Evolutionary conservation across 2,329 filamentous ascomycete species (phyloP), one percentile per base, ranked within the genome.

Genomic region (Calcarisporium arbuscula): DNA sequence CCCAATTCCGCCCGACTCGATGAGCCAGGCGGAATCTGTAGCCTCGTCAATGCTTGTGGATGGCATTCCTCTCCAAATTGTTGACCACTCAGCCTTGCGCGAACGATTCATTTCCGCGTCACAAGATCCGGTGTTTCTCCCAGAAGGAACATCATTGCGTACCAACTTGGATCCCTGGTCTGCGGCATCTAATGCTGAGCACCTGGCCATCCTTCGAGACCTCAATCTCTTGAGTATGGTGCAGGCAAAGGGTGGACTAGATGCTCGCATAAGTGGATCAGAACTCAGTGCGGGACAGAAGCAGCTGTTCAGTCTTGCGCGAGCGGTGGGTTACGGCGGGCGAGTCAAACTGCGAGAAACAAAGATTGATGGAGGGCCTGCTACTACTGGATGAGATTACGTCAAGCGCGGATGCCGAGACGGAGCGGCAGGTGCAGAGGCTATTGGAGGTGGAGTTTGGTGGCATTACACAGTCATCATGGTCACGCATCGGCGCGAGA

Each of bases 271-370:
- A 35, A 57, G 60, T n/a, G 52, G 62, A 2, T 59, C 68, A 7
- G 56, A 60, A 32, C 56, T 77, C 5, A 70, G 65, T 8, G 64
- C 68, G 30, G 79, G 79, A 0, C 77, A 82, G 50, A 66, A 67
- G 38, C 78, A 82, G 49, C 62, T 82, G 1, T 77, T 82, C 45
- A 75, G 68, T 45, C 62, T 82, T 4, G 77, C 70, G 3, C 57
- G 77, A 3, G 77, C 74, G 0, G 58, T 80, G 17, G 50, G n/a
- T n/a, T n/a, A 81, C n/a, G 56, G 67, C 5, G 42, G 51, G 7
- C 31, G 42, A 8, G 26, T 40, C 15, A 29, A 37, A 16, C 14
- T 25, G 23, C 20, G 9, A 20, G 25, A 30, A 4, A 17, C 19
- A 3, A 36, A 32, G n/a, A 32, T 19, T 10, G 39, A 10, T 28